Evolutionary conservation across 805 yeast genomes (phyloP), one percentile per base, ranked within the genome.

Genomic region (Candida bentonensis): DNA sequence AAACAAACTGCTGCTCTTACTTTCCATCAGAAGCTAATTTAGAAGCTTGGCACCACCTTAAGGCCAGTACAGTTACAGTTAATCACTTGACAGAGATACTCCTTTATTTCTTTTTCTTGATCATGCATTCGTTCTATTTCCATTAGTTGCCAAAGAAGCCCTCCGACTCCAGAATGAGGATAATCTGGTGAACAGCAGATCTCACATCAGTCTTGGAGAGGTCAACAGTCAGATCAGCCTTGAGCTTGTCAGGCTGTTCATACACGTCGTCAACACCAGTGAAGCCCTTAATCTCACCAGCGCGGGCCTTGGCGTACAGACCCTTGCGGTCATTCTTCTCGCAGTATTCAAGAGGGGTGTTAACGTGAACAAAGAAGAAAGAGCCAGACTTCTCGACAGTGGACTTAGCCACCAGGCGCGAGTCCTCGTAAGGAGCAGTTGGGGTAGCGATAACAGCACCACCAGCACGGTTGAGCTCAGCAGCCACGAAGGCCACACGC

Each of bases 381-480:
- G 72, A 56, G 44, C 79, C 79, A 42, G 68, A 60, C 60, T 68
- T 68, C 51, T 72, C 67, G 26, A 73, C 64, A 22, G 62, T 56
- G 46, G 65, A 64, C 47, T 67, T 67, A 23, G 73, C 71, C 15
- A 50, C 47, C n/a, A 61, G 56, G 36, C 75, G 63, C 47, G 70
- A 68, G 39, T 61, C 62, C 34, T 64, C 63, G 27, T 66, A 65
- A 9, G 72, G 67, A 23, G 78, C 73, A 46, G 66, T 61, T 44
- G 78, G 72, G 15, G 80, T 75, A 42, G 82, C 73, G 51, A 88
- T 82, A 36, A 89, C 89, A 53, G 95, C 97, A 7, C 95, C 69
- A 46, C 96, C 96, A n/a, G 96, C 76, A 60, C 84, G 78, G 39
- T 82, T 81, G 53, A 86, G 69, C 65, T 87, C 89, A 46, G 78